phyloP scores from a whole-genome alignment of 768 basidiomycete species.

The Coprinopsis sp. region DNA sequence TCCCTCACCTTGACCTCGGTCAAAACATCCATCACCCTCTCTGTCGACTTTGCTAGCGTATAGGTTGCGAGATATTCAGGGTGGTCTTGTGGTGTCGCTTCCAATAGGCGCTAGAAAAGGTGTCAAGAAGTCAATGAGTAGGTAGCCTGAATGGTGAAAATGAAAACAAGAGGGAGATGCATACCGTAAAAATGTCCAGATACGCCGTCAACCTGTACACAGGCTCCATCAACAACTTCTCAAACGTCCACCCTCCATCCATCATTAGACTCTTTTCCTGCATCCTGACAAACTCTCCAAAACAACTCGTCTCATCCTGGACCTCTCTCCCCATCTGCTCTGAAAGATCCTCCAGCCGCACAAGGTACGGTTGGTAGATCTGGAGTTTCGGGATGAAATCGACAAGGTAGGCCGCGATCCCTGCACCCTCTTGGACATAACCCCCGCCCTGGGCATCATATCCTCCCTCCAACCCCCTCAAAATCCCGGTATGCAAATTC shows the following conservation, averaged over 20 bases:
- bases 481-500: conserved; percentile 61
- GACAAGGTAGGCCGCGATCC: conserved; percentile 54
- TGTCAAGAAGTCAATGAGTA: conserved; percentile 8
- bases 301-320: conserved; percentile 54
- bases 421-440: conserved; percentile 29
- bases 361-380: conserved; percentile 84
- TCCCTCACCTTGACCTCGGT: conserved; percentile 83
- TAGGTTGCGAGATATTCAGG: conserved; percentile 67
- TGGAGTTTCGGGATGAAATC: conserved; percentile 65
- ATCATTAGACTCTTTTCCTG: conserved; percentile 53
- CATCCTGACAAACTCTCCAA: conserved; percentile 80
- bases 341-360: conserved; percentile 60
- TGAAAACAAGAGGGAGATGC: conserved; percentile 18
- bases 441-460: not conserved
- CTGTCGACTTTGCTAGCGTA: conserved; percentile 60
- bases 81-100: conserved; percentile 65
- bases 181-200: conserved; percentile 68
- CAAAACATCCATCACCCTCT: conserved; percentile 70
- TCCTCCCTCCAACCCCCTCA: not conserved
- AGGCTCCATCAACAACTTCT: conserved; percentile 70
- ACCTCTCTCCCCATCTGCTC: conserved; percentile 46
- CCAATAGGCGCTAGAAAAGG: conserved; percentile 55
- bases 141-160: not conserved
- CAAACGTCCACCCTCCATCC: conserved; percentile 59
- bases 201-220: conserved; percentile 68